These are phyloP conservation scores for Debaryomyces tyrocola DNA, from an alignment of 805 yeast species.

Conservation along the genomic window DNA sequence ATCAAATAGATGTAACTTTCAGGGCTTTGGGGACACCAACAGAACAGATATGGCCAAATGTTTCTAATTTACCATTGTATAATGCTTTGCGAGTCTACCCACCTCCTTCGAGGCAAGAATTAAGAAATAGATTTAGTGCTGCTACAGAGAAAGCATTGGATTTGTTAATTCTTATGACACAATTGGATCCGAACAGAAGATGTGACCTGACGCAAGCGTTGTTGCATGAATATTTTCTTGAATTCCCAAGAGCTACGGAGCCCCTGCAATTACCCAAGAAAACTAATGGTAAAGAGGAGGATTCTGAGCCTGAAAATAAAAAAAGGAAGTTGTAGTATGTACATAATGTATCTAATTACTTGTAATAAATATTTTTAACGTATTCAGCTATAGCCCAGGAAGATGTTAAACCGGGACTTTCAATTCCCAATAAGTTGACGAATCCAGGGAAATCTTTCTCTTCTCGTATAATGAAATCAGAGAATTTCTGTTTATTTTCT, in stretches of 20 bases:
- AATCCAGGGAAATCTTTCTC: slow-evolving; percentile 77
- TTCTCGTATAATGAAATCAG: slow-evolving; percentile 72
- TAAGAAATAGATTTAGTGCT: slow-evolving; percentile 82
- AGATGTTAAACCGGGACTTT: slow-evolving; percentile 87
- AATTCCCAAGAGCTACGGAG: slow-evolving; percentile 71
- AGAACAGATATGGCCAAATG: slow-evolving; percentile 88
- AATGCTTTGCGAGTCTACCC: slow-evolving; percentile 76
- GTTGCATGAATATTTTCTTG: slow-evolving; percentile 65
- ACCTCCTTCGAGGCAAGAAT: slow-evolving; percentile 75
- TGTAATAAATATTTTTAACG: slow-evolving; percentile 43
- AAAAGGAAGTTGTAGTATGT: slow-evolving; percentile 16
- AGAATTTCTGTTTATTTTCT: slow-evolving; percentile 42
- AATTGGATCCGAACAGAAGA: slow-evolving; percentile 75
- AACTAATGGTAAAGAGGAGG: slow-evolving; percentile 18
- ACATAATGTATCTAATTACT: slow-evolving; percentile 1
- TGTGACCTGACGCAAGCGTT: slow-evolving; percentile 65
- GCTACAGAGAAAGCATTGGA: slow-evolving; percentile 85
- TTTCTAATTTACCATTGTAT: slow-evolving; percentile 74
- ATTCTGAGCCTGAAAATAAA: slow-evolving; percentile 15
- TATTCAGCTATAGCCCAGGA: slow-evolving; percentile 80
- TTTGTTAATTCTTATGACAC: slow-evolving; percentile 68
- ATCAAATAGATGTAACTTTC: slow-evolving; percentile 91
- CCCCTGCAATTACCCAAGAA: slow-evolving; percentile 63
- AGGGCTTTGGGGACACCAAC: slow-evolving; percentile 96
- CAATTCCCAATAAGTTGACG: slow-evolving; percentile 78